These are phyloP conservation scores for Capsicum pubescens DNA, from an alignment of 257 asterid genomes.

Conservation along the genomic window DNA sequence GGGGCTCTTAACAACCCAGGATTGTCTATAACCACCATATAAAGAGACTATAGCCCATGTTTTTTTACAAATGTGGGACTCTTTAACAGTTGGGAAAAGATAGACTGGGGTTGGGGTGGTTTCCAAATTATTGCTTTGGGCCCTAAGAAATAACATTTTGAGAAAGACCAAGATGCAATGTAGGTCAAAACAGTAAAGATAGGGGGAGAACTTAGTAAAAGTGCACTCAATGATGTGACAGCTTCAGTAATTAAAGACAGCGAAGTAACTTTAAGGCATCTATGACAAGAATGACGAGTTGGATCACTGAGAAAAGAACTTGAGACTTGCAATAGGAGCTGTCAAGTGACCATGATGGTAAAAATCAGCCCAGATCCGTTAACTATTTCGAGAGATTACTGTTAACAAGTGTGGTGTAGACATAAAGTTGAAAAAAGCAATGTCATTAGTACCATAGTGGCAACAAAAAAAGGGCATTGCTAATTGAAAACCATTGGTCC, in stretches of 20 bases:
- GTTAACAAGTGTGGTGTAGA: not conserved
- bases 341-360: not conserved
- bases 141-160: not conserved
- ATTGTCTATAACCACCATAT: not conserved
- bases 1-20: not conserved
- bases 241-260: not conserved
- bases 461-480: not conserved
- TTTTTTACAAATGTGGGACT: not conserved
- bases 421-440: not conserved
- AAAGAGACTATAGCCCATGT: not conserved
- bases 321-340: not conserved
- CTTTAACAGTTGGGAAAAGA: not conserved
- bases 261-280: not conserved
- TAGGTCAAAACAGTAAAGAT: not conserved
- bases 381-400: not conserved
- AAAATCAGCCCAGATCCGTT: not conserved
- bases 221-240: not conserved
- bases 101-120: not conserved
- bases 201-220: not conserved
- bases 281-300: not conserved
- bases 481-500: not conserved
- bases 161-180: not conserved
- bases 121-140: not conserved
- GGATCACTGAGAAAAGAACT: not conserved
- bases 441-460: not conserved